A percentile compares a stretch with the other conserved stretches of the same genome.
Conservation (phyloP, 306 rosid genomes). For the Vigna trinervia region DNA sequence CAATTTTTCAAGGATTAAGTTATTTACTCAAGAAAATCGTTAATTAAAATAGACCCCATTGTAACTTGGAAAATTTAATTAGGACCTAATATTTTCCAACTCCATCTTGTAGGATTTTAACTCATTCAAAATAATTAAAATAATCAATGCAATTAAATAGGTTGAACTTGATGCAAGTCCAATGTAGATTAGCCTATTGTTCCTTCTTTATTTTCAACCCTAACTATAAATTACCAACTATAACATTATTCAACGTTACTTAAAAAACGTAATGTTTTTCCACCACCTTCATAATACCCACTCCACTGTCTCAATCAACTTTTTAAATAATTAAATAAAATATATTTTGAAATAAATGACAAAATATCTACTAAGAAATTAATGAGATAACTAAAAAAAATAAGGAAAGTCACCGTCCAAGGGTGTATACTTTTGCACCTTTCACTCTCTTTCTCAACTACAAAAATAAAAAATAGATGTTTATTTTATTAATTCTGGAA, state of each 20-base stretch:
- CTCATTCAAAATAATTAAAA: too few relatives aligned
- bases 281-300: conserved; percentile 38
- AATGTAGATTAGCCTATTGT: neutral
- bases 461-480: neutral
- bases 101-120: too few relatives aligned
- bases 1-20: too few relatives aligned
- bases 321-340: too few relatives aligned
- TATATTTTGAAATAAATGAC: too few relatives aligned
- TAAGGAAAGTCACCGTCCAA: too few relatives aligned
- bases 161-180: neutral
- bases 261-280: neutral
- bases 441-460: conserved; percentile 1
- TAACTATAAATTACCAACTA: neutral
- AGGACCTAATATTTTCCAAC: too few relatives aligned
- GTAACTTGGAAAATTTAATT: too few relatives aligned
- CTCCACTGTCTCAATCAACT: conserved; percentile 52
- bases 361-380: too few relatives aligned
- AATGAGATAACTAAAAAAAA: too few relatives aligned
- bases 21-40: too few relatives aligned
- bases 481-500: conserved; percentile 1
- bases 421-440: neutral
- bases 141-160: neutral
- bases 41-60: too few relatives aligned
- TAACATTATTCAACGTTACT: neutral
- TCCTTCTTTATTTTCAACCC: neutral